These are phyloP conservation scores for Bertia moriformis DNA, from an alignment of 2,329 filamentous ascomycete genomes.

Conservation along the genomic window DNA sequence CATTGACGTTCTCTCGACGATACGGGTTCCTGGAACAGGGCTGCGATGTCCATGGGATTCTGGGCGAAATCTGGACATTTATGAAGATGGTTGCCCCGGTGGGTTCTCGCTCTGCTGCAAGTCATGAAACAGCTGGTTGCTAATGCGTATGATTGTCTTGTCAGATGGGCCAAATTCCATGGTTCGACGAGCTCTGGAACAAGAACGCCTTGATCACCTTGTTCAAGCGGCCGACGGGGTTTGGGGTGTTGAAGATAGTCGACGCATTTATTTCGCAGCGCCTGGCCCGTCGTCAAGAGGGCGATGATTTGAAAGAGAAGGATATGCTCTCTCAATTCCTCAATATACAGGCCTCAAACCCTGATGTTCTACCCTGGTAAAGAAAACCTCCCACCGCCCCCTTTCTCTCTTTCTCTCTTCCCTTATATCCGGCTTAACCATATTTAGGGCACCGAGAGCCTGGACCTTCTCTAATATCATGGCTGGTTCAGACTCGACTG, in stretches of 20 bases:
- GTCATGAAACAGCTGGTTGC: not conserved
- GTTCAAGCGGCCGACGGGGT: slow-evolving; percentile 2
- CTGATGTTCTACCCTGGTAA: slow-evolving; percentile 7
- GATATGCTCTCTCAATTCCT: slow-evolving; percentile 7
- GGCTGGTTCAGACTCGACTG: slow-evolving; percentile 13
- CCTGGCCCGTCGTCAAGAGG: slow-evolving; percentile 2
- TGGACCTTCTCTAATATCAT: slow-evolving; percentile 15
- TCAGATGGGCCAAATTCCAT: slow-evolving; percentile 13
- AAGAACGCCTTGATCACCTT: slow-evolving; percentile 7
- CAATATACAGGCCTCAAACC: slow-evolving; percentile 6
- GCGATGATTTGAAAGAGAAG: slow-evolving; percentile 2
- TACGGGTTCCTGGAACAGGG: slow-evolving; percentile 14
- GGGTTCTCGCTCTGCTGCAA: slow-evolving; percentile 2
- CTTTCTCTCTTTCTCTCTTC: no score
- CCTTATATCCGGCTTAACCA: no score
- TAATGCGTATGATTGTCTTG: not conserved
- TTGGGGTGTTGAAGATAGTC: slow-evolving; percentile 3
- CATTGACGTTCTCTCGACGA: slow-evolving; percentile 12
- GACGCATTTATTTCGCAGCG: slow-evolving; percentile 3
- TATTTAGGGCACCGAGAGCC: slow-evolving; percentile 8
- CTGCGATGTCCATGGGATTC: slow-evolving; percentile 10
- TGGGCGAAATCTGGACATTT: slow-evolving; percentile 9
- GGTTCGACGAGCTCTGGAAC: slow-evolving; percentile 8
- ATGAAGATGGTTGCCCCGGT: slow-evolving; percentile 9
- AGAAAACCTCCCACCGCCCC: slow-evolving; percentile 1